Conservation (phyloP, 2,329 filamentous ascomycete species). For the Didymella arachidicola region DNA sequence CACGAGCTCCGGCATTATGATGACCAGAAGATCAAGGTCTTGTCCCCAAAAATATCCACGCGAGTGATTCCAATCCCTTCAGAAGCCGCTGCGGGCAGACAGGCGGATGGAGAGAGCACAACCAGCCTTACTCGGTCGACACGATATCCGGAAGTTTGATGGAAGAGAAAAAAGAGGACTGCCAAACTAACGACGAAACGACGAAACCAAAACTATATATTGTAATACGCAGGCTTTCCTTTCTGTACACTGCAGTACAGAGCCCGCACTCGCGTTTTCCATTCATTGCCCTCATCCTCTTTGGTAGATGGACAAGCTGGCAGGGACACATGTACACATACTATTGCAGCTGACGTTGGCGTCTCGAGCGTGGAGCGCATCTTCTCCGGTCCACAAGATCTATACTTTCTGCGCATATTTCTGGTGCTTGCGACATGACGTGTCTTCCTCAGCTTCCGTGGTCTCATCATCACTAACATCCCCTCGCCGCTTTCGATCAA, state of each 20-base stretch:
- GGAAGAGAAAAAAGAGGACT: too few relatives aligned
- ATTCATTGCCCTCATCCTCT: background rate
- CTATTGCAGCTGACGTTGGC: too few relatives aligned
- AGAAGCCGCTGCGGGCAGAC: background rate
- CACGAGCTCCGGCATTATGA: background rate
- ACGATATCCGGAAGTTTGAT: background rate
- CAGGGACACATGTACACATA: background rate
- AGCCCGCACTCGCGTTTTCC: background rate
- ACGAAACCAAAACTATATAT: background rate
- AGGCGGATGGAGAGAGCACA: slow-evolving; percentile 3
- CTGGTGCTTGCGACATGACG: background rate
- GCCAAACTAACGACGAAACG: background rate
- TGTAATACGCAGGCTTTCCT: background rate
- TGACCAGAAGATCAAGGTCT: background rate
- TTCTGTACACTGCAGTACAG: background rate
- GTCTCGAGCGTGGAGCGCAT: too few relatives aligned
- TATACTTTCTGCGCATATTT: too few relatives aligned
- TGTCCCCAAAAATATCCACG: background rate
- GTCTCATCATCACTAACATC: background rate
- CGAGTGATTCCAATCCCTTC: background rate
- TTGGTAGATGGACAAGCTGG: background rate
- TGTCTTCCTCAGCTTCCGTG: background rate
- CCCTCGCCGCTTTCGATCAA: background rate
- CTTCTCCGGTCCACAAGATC: too few relatives aligned
- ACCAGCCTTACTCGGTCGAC: background rate